Evolutionary conservation across 495 filamentous ascomycete species (phyloP).

Genomic region (Astrothelium macrocarpum): DNA sequence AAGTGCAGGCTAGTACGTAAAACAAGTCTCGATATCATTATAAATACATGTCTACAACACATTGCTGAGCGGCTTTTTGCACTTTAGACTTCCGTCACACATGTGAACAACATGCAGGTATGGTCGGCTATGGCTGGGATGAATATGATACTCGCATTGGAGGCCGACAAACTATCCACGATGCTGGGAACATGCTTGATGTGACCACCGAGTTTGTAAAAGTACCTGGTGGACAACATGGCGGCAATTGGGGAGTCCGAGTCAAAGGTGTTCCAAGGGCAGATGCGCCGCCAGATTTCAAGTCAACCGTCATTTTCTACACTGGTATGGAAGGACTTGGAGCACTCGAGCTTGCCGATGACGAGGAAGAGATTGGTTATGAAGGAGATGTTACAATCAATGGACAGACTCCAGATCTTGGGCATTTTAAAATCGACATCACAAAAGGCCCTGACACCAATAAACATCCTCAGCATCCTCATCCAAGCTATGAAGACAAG

Average conservation of each 20-base stretch:
- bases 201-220: slow-evolving; percentile 90
- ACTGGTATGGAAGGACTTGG: slow-evolving; percentile 69
- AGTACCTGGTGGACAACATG: slow-evolving; percentile 75
- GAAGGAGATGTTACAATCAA: slow-evolving; percentile 64
- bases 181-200: slow-evolving; percentile 77
- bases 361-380: slow-evolving; percentile 45
- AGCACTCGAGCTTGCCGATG: slow-evolving; percentile 48
- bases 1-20: slow-evolving; percentile 70
- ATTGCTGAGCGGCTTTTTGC: not conserved
- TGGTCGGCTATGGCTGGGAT: slow-evolving; percentile 96
- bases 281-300: slow-evolving; percentile 52
- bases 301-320: slow-evolving; percentile 73
- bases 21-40: not conserved
- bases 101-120: slow-evolving; percentile 89
- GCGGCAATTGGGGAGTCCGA: slow-evolving; percentile 84
- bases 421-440: slow-evolving; percentile 74
- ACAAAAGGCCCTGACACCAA: slow-evolving; percentile 58
- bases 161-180: slow-evolving; percentile 81
- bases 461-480: slow-evolving; percentile 49
- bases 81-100: slow-evolving; percentile 75
- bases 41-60: not conserved
- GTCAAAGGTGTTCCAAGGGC: slow-evolving; percentile 73
- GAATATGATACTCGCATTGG: slow-evolving; percentile 83
- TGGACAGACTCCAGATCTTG: slow-evolving; percentile 63
- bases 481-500: slow-evolving; percentile 60